Evolutionary conservation across 306 rosid genomes (phyloP), one percentile per base, ranked within the genome.

Genomic region (Glycine latifolia): DNA sequence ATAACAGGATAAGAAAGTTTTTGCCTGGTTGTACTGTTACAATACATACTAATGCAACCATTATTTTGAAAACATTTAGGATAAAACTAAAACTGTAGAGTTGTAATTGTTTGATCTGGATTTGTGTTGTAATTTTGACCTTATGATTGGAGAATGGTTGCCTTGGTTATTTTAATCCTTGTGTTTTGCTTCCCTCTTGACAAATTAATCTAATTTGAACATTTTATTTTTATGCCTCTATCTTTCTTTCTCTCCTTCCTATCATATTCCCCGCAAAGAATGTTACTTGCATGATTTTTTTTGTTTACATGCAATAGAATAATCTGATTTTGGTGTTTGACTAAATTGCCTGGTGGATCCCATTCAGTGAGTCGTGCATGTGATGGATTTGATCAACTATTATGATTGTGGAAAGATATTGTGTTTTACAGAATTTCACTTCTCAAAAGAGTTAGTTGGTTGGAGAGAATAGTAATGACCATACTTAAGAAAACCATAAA

Each of bases 91-190:
- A 66, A 59, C 15, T 39, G 58, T 46, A 37, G 31, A 7, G 58
- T 56, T 14, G 6, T 13, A 56, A 15, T 7, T 17, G 56, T 79
- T 63, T 8, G 67, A 53, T 79, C 49, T 73, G 66, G 39, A 48
- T 10, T 49, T 50, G 49, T 53, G 48, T 79, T 33, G 33, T 75
- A 65, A 39, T 16, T 77, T 82, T 78, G 85, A 66, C 62, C 62
- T 67, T 72, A 56, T 69, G 58, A 43, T 77, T 43, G 43, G 52
- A 67, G 41, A 74, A 10, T 46, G 77, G 17, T 59, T 56, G 37
- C 55, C 15, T 74, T 12, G 53, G n/a, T 47, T 68, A 65, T 49
- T 74, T 55, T 41, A 10, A 16, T 49, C 35, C 59, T 11, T 75
- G 60, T 71, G 37, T 37, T 71, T 49, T 59, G 53, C 53, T 58